Percentiles rank a stretch among this genome's conserved stretches.
Evolutionary conservation across 129 eudicot species (phyloP).

Genomic region (Kitagawia praeruptora): DNA sequence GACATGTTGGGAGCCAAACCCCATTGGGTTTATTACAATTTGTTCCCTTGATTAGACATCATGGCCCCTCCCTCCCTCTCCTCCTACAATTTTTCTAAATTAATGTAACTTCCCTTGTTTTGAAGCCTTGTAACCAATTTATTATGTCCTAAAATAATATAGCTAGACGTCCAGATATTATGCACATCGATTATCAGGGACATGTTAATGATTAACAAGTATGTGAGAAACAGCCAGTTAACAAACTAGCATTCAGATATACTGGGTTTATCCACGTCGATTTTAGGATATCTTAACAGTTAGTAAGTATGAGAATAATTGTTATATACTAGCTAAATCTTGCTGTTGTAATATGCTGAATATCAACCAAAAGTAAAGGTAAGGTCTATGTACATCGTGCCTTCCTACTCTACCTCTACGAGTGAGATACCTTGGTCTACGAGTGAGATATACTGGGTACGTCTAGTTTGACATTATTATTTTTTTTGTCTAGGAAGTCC

Average conservation of each 20-base stretch:
- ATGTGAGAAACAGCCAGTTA: neutral
- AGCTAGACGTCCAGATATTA: neutral
- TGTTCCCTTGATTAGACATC: slow-evolving; percentile 47
- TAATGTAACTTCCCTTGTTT: neutral
- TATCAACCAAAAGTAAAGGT: no score
- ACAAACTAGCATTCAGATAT: neutral
- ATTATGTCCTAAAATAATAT: neutral
- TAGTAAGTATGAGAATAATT: neutral
- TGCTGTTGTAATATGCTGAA: no score
- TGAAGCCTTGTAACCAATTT: neutral
- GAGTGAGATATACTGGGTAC: no score
- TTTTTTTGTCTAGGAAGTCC: no score
- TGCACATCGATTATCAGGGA: neutral
- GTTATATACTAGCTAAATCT: no score
- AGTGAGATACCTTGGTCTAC: no score
- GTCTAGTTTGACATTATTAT: no score
- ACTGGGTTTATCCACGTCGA: neutral
- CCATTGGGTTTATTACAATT: slow-evolving; percentile 27
- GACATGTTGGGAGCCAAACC: slow-evolving; percentile 36
- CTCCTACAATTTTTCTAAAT: neutral
- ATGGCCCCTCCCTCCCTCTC: slow-evolving; percentile 30
- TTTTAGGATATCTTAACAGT: neutral
- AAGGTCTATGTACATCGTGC: no score
- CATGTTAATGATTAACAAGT: neutral
- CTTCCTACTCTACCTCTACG: no score